Percentiles rank a stretch among this genome's conserved stretches.
phyloP scores from a whole-genome alignment of 352 stramenopile genomes.

The Phytophthora uliginosa region DNA sequence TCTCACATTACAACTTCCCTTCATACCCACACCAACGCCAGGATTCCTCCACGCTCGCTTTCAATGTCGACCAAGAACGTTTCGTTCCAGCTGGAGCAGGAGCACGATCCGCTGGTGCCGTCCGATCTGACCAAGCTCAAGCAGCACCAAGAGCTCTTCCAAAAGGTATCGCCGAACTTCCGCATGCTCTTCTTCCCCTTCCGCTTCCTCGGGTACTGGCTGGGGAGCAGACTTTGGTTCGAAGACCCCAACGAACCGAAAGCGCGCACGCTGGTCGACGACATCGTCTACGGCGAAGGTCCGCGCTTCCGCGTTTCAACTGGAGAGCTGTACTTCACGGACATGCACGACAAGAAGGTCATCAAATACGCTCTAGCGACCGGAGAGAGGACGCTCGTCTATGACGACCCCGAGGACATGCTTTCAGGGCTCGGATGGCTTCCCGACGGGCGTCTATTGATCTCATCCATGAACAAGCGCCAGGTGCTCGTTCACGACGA shows the following conservation, averaged over 20 bases:
- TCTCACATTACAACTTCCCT: slow-evolving; percentile 12
- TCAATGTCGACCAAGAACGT: slow-evolving; percentile 6
- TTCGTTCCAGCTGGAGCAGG: slow-evolving; percentile 18
- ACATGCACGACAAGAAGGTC: slow-evolving; percentile 65
- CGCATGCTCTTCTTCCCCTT: slow-evolving; percentile 34
- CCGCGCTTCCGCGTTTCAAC: slow-evolving; percentile 58
- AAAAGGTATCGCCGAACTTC: slow-evolving; percentile 25
- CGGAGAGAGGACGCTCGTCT: slow-evolving; percentile 43
- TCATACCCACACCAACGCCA: not conserved
- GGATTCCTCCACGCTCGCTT: not conserved
- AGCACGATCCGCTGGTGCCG: slow-evolving; percentile 6
- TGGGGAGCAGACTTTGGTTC: slow-evolving; percentile 16
- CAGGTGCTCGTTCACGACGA: slow-evolving; percentile 53
- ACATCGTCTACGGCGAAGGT: slow-evolving; percentile 55
- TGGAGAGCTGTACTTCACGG: slow-evolving; percentile 63
- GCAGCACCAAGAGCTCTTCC: slow-evolving; percentile 22
- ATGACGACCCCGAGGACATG: slow-evolving; percentile 47
- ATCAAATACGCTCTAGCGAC: slow-evolving; percentile 53
- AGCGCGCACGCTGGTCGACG: slow-evolving; percentile 25
- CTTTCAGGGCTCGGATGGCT: slow-evolving; percentile 68
- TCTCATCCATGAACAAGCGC: slow-evolving; percentile 52
- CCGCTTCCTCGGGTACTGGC: slow-evolving; percentile 35
- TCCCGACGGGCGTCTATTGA: slow-evolving; percentile 54
- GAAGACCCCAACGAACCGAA: slow-evolving; percentile 17
- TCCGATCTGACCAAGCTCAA: slow-evolving; percentile 3